Conservation (phyloP, 257 asterid species). For the Galeopsis tetrahit region DNA sequence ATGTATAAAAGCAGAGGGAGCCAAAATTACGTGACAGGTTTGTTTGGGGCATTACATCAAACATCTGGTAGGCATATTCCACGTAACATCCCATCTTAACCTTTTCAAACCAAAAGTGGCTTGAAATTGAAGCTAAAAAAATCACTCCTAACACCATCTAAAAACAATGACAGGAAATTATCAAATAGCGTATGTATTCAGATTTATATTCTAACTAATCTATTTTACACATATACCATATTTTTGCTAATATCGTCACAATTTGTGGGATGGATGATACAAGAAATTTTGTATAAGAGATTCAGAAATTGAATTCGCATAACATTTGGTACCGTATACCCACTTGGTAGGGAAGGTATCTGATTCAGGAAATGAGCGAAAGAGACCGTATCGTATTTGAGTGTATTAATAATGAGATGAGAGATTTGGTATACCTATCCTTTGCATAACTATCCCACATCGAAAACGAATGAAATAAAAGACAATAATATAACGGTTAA, state of each 20-base stretch:
- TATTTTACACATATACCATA: not conserved
- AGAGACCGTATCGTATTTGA: too few species aligned
- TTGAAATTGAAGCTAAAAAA: slow-evolving; percentile 27
- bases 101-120: slow-evolving; percentile 25
- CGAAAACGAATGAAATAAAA: not conserved
- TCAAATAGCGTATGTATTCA: not conserved
- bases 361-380: not conserved
- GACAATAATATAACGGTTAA: not conserved
- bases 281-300: not conserved
- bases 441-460: not conserved
- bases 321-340: not conserved
- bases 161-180: not conserved
- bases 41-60: slow-evolving; percentile 16
- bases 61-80: slow-evolving; percentile 35
- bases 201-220: too few species aligned
- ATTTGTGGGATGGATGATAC: not conserved
- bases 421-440: not conserved
- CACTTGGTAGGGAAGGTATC: not conserved
- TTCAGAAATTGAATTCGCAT: not conserved
- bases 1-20: not conserved
- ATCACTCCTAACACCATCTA: not conserved
- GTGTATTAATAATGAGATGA: too few species aligned
- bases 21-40: not conserved
- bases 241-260: not conserved
- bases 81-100: slow-evolving; percentile 24